Evolutionary conservation across 306 rosid genomes (phyloP), one percentile per base, ranked within the genome.

Genomic region (Trifolium dubium): DNA sequence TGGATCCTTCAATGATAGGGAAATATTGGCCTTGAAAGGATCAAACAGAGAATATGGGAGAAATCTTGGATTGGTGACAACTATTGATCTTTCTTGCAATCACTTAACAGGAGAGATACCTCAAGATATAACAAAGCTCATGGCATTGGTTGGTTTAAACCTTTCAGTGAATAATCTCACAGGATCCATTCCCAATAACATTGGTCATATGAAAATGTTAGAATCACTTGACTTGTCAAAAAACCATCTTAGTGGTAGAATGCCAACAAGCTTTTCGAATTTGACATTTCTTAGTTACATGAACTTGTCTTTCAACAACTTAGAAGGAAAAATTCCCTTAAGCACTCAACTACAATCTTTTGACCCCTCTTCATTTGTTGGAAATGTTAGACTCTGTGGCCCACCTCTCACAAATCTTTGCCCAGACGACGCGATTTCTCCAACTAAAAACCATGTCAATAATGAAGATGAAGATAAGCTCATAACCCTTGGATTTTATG

Each of bases 211-310:
- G 65, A 15, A 17, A 35, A 8, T 3, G 10, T 44, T 85, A 75
- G 83, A 80, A 31, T 15, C 58, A 17, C 31, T 80, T 19, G 85
- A 82, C 39, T 74, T 85, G 10, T 85, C 89, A 8, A 35, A 58
- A 51, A 76, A 75, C 7, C 19, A 65, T 39, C 66, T 75, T 1
- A 5, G 1, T 29, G 80, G 80, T 10, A 17, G 4, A 43, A 40
- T 75, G 10, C 80, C 74, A 41, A 0, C 40, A 55, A 76, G 68
- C 60, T 63, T 76, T 41, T 17, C 47, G 4, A 65, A 54, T 28
- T 40, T 53, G 11, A 10, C 0, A 15, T 76, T 30, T 66, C 64
- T 53, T 5, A 37, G 53, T 54, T 54, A 19, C 39, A 35, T 70
- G 64, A 70, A 70, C 23, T 13, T 70, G 37, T 70, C 65, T 0